These are phyloP conservation scores for Luzula sylvatica DNA, from an alignment of 176 grass and related monocot species.

Conservation along the genomic window DNA sequence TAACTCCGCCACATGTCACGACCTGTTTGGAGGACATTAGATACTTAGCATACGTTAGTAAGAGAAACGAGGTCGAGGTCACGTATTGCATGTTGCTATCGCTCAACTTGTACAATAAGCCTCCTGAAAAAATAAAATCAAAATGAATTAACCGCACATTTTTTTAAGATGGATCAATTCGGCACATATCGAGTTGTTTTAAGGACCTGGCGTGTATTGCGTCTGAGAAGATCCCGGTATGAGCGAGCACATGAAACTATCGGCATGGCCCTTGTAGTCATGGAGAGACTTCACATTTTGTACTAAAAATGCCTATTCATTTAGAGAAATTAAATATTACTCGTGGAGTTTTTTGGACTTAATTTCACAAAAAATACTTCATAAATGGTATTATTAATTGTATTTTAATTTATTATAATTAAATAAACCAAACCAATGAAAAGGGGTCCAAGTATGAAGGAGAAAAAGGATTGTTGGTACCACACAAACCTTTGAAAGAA, in stretches of 20 bases:
- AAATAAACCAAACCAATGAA: conserved; percentile 7
- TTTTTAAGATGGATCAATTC: background rate
- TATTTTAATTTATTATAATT: background rate
- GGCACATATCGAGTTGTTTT: background rate
- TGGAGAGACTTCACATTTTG: conserved; percentile 49
- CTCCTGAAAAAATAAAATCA: conserved; percentile 17
- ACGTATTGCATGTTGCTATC: conserved; percentile 99
- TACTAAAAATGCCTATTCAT: conserved; percentile 51
- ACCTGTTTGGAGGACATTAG: conserved; percentile 49
- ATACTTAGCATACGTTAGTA: conserved; percentile 96
- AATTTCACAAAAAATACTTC: too few species aligned
- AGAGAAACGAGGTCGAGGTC: conserved; percentile 79
- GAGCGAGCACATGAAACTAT: conserved; percentile 85
- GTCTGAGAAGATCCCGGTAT: conserved; percentile 54
- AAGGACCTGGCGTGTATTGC: conserved; percentile 41
- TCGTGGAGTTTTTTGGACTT: background rate
- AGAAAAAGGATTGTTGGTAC: background rate
- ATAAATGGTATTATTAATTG: too few species aligned
- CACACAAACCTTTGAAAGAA: conserved; percentile 49
- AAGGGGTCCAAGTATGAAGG: background rate
- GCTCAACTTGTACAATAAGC: conserved; percentile 66
- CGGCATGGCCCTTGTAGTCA: conserved; percentile 86
- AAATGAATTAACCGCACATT: background rate
- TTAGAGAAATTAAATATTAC: background rate
- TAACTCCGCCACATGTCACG: conserved; percentile 44